These are phyloP conservation scores for Zygotorulaspora chibaensis DNA, from an alignment of 805 yeast species.

Conservation along the genomic window DNA sequence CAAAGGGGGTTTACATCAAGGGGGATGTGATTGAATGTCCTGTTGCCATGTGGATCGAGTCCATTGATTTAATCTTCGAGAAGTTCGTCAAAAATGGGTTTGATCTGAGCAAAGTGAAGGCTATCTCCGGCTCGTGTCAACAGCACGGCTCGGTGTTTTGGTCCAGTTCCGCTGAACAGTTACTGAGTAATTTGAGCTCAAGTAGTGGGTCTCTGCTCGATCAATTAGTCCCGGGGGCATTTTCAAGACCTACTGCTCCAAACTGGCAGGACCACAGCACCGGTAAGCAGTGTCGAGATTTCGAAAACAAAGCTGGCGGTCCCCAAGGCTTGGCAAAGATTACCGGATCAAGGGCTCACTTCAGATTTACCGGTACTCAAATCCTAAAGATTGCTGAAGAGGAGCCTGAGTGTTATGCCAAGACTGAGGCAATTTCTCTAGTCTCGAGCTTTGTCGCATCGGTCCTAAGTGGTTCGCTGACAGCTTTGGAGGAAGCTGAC, in stretches of 20 bases:
- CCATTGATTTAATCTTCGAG: slow-evolving; percentile 60
- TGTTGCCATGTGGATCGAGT: slow-evolving; percentile 86
- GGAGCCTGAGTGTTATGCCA: slow-evolving; percentile 47
- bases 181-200: slow-evolving; percentile 39
- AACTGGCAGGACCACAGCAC: slow-evolving; percentile 97
- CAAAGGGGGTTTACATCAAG: slow-evolving; percentile 64
- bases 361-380: slow-evolving; percentile 89
- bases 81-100: slow-evolving; percentile 48
- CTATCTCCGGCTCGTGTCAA: slow-evolving; percentile 82
- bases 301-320: slow-evolving; percentile 64
- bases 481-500: slow-evolving; percentile 73
- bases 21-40: slow-evolving; percentile 66
- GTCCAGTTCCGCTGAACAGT: slow-evolving; percentile 46
- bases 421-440: slow-evolving; percentile 61
- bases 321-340: slow-evolving; percentile 50
- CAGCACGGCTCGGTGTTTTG: slow-evolving; percentile 91
- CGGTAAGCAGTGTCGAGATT: slow-evolving; percentile 54
- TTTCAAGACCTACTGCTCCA: slow-evolving; percentile 65
- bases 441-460: slow-evolving; percentile 78
- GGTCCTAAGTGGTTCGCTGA: slow-evolving; percentile 58
- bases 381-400: slow-evolving; percentile 63
- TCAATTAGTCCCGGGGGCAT: slow-evolving; percentile 48
- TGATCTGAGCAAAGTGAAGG: slow-evolving; percentile 56
- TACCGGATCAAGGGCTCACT: slow-evolving; percentile 86
- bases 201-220: slow-evolving; percentile 37